Evolutionary conservation across 2,329 filamentous ascomycete genomes (phyloP), one percentile per base, ranked within the genome.

Genomic region (Chrysoporthe puriensis): DNA sequence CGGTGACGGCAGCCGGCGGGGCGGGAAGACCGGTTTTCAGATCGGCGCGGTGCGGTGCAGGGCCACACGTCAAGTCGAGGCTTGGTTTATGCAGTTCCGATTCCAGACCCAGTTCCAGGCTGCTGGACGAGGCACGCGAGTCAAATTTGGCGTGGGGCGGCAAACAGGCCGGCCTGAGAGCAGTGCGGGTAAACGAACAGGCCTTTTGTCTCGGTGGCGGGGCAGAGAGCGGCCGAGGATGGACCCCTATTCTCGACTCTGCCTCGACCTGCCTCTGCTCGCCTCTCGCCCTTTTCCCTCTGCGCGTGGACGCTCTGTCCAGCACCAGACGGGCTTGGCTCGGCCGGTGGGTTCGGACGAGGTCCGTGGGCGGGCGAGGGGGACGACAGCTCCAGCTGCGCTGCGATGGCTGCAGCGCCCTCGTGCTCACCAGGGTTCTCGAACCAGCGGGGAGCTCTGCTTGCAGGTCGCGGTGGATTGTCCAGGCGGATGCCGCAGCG

Each of bases 1-100:
- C 63, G 57, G 46, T 59, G 58, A 57, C 56, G 64, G 57, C 62
- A 59, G 60, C 57, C 67, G 46, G 63, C 62, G 58, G 57, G 58
- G 58, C 42, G 56, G 57, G 50, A 67, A 34, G 61, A 34, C 46
- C 42, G 62, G 48, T 62, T 58, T 43, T 56, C 66, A 46, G 46
- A 50, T 62, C 40, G 40, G 60, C 44, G 50, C 44, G 61, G 52
- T 59, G 52, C 58, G 44, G 66, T 32, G 21, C 62, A 52, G 64
- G 44, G 43, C 63, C 56, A 32, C 40, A 42, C 32, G 34, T 26
- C 34, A 42, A 21, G 57, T 59, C 40, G 57, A 18, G n/a, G 26
- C 4, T 21, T 26, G 56, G 34, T 59, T 43, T n/a, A 61, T 26
- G 58, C 42, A 44, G 3, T 16, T 13, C 40, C 21, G 8, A 16